phyloP scores from a whole-genome alignment of 2,329 filamentous ascomycete species.

The Colletotrichum shisoi region DNA sequence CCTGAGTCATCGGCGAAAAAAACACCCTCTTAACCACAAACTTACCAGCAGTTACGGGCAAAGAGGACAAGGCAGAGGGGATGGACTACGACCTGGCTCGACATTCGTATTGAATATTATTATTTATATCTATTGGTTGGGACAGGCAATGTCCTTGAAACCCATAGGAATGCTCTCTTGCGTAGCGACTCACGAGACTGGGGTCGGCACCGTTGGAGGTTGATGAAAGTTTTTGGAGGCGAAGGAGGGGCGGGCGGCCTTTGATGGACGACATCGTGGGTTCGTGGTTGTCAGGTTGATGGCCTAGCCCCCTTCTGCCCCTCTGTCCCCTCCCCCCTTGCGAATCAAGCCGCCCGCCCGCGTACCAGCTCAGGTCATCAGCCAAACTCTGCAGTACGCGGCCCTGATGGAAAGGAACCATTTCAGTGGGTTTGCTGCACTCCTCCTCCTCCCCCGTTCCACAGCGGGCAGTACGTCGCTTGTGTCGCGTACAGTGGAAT shows the following conservation, averaged over 20 bases:
- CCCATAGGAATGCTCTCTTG: background rate
- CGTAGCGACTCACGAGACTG: background rate
- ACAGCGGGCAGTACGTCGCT: conserved; percentile 26
- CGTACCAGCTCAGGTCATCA: background rate
- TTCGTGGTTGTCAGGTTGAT: conserved; percentile 5
- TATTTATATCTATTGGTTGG: background rate
- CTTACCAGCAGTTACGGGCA: too few species aligned
- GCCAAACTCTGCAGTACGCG: conserved; percentile 14
- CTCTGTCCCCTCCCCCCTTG: background rate
- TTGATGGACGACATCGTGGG: background rate
- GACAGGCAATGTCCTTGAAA: conserved; percentile 18
- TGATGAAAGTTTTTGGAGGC: conserved; percentile 12
- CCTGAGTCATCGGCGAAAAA: too few species aligned
- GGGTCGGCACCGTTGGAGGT: conserved; percentile 28
- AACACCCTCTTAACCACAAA: too few species aligned
- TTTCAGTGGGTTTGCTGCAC: background rate
- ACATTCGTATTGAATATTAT: too few species aligned
- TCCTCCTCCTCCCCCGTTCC: conserved; percentile 25
- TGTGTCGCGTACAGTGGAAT: conserved; percentile 37
- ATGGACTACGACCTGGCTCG: too few species aligned
- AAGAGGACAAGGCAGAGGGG: too few species aligned
- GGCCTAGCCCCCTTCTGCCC: background rate
- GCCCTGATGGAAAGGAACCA: conserved; percentile 3
- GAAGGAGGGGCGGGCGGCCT: background rate
- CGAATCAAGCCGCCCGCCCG: too few species aligned